Base-by-base conservation (phyloP, 2,329 filamentous ascomycete species). In the Cladosporium sphaerospermum region DNA sequence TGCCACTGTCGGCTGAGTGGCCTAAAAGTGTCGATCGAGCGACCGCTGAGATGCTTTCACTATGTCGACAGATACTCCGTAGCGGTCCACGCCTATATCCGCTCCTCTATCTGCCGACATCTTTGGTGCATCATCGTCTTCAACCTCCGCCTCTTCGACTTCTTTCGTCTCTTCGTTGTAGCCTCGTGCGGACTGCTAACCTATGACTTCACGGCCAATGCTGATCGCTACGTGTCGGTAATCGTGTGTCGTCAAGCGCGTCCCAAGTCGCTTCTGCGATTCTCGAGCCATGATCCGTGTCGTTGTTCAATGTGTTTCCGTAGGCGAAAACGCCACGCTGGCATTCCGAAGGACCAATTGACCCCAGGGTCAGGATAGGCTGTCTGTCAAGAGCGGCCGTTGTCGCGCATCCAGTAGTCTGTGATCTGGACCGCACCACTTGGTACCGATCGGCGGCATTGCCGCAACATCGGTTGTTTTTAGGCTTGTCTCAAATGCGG, bases 21-120 rank as follows among this genome's bases (percentile, higher is more conserved):
- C 45, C 52, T 31, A 44, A 63, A 63, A 39, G 52, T 54, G 5
- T 63, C 36, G 36, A 63, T 61, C 9, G 36, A 62, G 10, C 52
- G 52, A 36, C 52, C 44, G 44, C 61, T 63, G 7, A 63, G 54
- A 57, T 63, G 46, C 56, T 61, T 60, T n/a, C 0, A 63, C 31
- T 34, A 62, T 59, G 31, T 64, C 48, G 5, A 59, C 51, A 3
- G 46, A 57, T n/a, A 62, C 54, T 33, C 57, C 55, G 19, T 56
- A 56, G 8, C 51, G 45, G 34, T 56, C 54, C 4, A n/a, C 54
- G 16, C 51, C 45, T 28, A 53, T 58, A 55, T 53, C 55, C 52
- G 13, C 52, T 19, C 32, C 14, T 43, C n/a, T 53, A 56, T 36
- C 36, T 53, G 10, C 53, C 31, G 33, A 51, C 13, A 58, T 55